Evolutionary conservation across 441 rosid species (phyloP), one percentile per base, ranked within the genome.

Genomic region (Capsella rubella): DNA sequence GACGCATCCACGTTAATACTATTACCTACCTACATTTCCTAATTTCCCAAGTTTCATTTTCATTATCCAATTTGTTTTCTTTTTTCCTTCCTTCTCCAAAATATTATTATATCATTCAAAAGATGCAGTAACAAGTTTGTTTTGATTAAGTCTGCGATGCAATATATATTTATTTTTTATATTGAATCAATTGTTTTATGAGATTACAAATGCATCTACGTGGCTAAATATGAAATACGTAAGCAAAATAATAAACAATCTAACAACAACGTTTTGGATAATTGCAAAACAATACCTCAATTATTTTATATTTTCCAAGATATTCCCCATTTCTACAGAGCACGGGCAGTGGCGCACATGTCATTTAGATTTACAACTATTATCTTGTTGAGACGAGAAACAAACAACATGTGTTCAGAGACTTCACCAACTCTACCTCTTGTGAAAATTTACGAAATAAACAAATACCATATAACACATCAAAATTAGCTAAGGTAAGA

Each of bases 211-310:
- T 28, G 78, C 78, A 7, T 67, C 31, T 51, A 74, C 73, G 73
- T 74, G 78, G 78, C 73, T 14, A 21, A 52, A 59, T 67, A 31
- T 67, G 68, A 75, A 45, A 61, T 68, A 62, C 71, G 52, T 75
- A 5, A 68, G 58, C 74, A 27, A 4, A 56, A 39, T 5, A 47
- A 12, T 21, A 4, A 39, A 66, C 29, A 28, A 63, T 37, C 46
- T 39, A 15, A 49, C 37, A 37, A 28, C 32, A 60, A 34, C 5
- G 31, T 50, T 31, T 29, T 40, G 55, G 73, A 74, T 67, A 50
- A 51, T 67, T 75, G 51, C 69, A 45, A 68, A 43, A 34, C 9
- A 43, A 27, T 62, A 27, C 58, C 56, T 2, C 57, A 15, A 32
- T 25, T 42, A 51, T 32, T 51, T 1, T 51, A 10, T 59, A 32